These are phyloP conservation scores for Guadua angustifolia DNA, from an alignment of 176 grass and related monocot genomes.

Conservation along the genomic window DNA sequence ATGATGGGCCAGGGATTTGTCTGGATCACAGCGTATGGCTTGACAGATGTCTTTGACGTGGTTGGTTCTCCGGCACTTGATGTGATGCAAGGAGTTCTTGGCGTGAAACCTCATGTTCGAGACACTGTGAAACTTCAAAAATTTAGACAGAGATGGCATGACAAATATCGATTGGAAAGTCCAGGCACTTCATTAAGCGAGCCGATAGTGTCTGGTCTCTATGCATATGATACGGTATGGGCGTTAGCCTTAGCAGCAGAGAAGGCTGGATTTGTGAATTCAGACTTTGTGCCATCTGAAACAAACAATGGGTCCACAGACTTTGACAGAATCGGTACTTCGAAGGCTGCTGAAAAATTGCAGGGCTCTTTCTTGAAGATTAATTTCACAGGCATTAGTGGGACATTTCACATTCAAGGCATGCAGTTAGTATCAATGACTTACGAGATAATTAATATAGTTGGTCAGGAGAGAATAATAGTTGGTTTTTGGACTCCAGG, in stretches of 20 bases:
- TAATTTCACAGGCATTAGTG: slow-evolving; percentile 48
- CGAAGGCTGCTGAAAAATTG: slow-evolving; percentile 46
- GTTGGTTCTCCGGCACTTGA: slow-evolving; percentile 49
- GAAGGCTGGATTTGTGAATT: slow-evolving; percentile 19
- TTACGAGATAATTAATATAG: slow-evolving; percentile 65
- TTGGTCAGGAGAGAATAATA: slow-evolving; percentile 11
- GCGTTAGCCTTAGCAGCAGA: slow-evolving; percentile 64
- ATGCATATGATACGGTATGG: slow-evolving; percentile 85
- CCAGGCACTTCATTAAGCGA: slow-evolving; percentile 23
- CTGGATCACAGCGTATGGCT: slow-evolving; percentile 74
- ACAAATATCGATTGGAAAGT: slow-evolving; percentile 48
- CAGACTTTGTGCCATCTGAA: slow-evolving; percentile 37
- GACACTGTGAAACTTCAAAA: slow-evolving; percentile 27
- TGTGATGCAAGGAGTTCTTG: slow-evolving; percentile 79
- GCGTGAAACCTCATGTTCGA: slow-evolving; percentile 59
- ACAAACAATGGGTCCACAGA: slow-evolving; percentile 54
- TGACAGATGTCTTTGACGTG: slow-evolving; percentile 74
- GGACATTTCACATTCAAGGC: slow-evolving; percentile 55
- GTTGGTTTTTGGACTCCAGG: slow-evolving; percentile 51
- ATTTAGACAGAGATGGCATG: slow-evolving; percentile 52
- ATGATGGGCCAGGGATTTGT: slow-evolving; percentile 67
- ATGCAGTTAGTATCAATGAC: slow-evolving; percentile 58
- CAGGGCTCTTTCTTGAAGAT: slow-evolving; percentile 34
- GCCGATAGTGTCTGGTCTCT: slow-evolving; percentile 56
- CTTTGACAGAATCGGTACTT: slow-evolving; percentile 55